Evolutionary conservation across 2,329 filamentous ascomycete genomes (phyloP).

Genomic region (Fusarium phyllophilum): DNA sequence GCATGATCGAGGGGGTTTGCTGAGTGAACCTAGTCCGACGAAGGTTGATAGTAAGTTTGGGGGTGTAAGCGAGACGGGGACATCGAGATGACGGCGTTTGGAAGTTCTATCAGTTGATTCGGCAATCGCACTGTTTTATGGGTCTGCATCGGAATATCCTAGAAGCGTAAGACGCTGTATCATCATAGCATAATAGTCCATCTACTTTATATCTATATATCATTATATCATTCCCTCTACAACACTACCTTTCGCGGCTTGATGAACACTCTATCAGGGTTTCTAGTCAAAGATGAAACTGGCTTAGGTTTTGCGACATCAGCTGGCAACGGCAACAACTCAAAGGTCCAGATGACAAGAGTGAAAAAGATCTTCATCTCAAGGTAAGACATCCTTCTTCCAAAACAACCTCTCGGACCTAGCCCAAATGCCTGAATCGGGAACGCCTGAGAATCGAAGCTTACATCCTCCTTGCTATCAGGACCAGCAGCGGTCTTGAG

Average conservation of each 20-base stretch:
- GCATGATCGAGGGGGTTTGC: neutral
- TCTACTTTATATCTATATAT: neutral
- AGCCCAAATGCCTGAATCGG: slow-evolving; percentile 49
- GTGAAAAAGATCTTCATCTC: slow-evolving; percentile 44
- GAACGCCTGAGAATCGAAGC: slow-evolving; percentile 46
- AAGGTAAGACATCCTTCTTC: slow-evolving; percentile 45
- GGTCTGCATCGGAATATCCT: neutral
- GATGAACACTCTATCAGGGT: slow-evolving; percentile 6
- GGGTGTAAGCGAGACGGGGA: neutral
- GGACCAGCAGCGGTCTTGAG: neutral
- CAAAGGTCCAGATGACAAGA: slow-evolving; percentile 45
- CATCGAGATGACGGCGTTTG: neutral
- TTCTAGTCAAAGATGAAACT: neutral
- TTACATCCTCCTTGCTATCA: neutral
- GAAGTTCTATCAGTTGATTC: fast-evolving
- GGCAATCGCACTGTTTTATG: fast-evolving
- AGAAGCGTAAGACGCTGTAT: neutral
- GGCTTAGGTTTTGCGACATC: neutral
- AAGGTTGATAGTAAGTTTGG: neutral
- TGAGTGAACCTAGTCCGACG: neutral
- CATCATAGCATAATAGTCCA: neutral
- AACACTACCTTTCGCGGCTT: neutral
- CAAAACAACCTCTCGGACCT: slow-evolving; percentile 52
- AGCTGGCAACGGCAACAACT: slow-evolving; percentile 11
- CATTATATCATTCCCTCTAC: neutral